Percentiles rank a stretch among this genome's conserved stretches.
Evolutionary conservation across 345 rosid genomes (phyloP).

Genomic region (Viola odorata): DNA sequence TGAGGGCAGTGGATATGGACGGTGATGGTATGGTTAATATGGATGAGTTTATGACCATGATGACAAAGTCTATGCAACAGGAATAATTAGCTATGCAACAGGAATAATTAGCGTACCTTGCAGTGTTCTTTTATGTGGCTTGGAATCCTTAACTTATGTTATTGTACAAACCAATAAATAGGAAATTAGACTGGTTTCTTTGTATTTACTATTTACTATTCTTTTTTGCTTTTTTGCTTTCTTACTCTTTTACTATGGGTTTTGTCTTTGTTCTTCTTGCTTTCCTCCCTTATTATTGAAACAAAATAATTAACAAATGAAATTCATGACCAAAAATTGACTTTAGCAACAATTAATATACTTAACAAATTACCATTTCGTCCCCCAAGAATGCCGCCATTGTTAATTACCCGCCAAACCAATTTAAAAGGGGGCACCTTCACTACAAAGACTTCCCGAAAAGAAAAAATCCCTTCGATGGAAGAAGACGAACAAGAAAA

Average conservation of each 20-base stretch:
- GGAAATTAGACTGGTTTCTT: too few relatives aligned
- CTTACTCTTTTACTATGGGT: too few relatives aligned
- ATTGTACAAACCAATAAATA: too few relatives aligned
- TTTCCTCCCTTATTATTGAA: too few relatives aligned
- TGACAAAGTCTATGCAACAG: slow-evolving; percentile 40
- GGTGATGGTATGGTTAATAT: slow-evolving; percentile 69
- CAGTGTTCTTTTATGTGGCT: not conserved
- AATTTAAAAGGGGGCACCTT: slow-evolving; percentile 2
- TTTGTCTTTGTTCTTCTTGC: too few relatives aligned
- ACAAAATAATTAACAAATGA: too few relatives aligned
- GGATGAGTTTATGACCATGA: slow-evolving; percentile 83
- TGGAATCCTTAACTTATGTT: too few relatives aligned
- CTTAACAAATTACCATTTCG: not conserved
- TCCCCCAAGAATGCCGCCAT: not conserved
- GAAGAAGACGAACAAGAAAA: not conserved
- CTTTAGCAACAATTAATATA: too few relatives aligned
- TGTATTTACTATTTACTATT: not conserved
- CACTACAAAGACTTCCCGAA: not conserved
- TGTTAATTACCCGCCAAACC: slow-evolving; percentile 15
- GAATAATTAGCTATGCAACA: slow-evolving; percentile 11
- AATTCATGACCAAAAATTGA: too few relatives aligned
- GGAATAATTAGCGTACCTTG: not conserved
- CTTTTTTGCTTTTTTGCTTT: not conserved
- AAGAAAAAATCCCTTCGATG: not conserved
- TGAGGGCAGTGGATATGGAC: slow-evolving; percentile 63